Base-by-base conservation (phyloP, 1,139 yeast species). In the Taiozyma sp. region DNA sequence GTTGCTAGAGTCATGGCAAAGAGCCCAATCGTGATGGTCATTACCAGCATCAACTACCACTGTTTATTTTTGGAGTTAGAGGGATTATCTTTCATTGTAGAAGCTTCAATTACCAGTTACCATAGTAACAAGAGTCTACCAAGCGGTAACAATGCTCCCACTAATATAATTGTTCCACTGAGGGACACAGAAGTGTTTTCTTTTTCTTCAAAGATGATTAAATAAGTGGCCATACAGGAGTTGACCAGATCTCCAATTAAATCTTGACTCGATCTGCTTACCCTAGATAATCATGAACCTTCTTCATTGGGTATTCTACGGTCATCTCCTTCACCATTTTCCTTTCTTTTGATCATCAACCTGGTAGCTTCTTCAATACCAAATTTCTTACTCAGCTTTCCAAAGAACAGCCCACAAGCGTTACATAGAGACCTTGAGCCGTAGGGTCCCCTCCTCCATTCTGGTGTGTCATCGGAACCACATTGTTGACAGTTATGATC, bases 371-470 rank as follows among this genome's bases (percentile, higher is more conserved):
- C 51, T 1, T 51, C 78, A 7, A 74, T 73, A 7, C 85, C 86
- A 57, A 78, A 71, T 54, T 77, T 76, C 61, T 81, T 84, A 7
- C 80, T 80, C 58, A 86, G 67, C 63, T 87, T 86, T 28, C 90
- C 84, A 63, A 83, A 88, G 65, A 82, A 87, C 54, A 87, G 71
- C 0, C 95, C 96, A 70, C 96, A 87, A 0, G 95, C 95, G 67
- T 87, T 87, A 65, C 95, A 87, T 51, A 87, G 70, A 0, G 91
- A 83, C 53, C 89, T 72, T 9, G 81, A 82, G 0, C 92, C 92
- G 54, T 83, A 80, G 1, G 93, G 95, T 0, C 95, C 95, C 50
- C 88, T 71, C 63, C 95, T 75, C 95, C 95, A 87, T 65, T 87
- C 95, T 1, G 95, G 93, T 0, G 95, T 87, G 50, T 83, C 85